Conservation (phyloP, 352 stramenopile species). For the Globisporangium nodosum region DNA sequence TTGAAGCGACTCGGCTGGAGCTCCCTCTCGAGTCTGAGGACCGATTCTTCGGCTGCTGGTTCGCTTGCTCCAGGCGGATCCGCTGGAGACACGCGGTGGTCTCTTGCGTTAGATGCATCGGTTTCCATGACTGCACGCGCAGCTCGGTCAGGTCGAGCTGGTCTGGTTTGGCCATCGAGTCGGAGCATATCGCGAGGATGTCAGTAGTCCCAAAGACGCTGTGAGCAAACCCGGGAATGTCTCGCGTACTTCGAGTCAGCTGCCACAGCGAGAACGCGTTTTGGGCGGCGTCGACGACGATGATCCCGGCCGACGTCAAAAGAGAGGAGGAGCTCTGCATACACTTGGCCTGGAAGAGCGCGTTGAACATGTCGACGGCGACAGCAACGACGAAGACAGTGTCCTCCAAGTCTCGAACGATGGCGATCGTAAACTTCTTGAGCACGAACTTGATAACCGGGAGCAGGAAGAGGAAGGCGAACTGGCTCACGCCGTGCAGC, state of each 20-base stretch:
- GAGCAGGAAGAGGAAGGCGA: constrained; percentile 9
- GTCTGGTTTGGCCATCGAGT: neutral
- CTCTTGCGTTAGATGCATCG: neutral
- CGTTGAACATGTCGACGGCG: constrained; percentile 9
- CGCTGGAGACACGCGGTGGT: neutral
- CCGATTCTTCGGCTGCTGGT: neutral
- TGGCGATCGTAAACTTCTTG: neutral
- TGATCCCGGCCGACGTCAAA: constrained; percentile 17
- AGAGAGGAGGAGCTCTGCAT: constrained; percentile 11
- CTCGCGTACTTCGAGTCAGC: neutral
- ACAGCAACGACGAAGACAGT: neutral
- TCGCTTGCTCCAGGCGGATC: neutral
- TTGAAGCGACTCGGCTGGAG: neutral
- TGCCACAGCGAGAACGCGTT: constrained; percentile 3
- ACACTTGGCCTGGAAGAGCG: constrained; percentile 14
- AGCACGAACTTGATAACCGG: constrained; percentile 6
- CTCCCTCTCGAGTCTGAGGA: neutral
- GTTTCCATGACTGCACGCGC: constrained; percentile 2
- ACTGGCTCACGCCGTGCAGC: neutral
- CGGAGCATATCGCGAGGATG: neutral
- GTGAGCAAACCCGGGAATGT: neutral
- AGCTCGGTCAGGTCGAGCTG: neutral
- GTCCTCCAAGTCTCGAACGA: constrained; percentile 6
- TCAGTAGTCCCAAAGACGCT: neutral
- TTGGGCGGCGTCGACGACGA: constrained; percentile 3